Evolutionary conservation across 2,329 filamentous ascomycete genomes (phyloP).

Genomic region (Pseudopithomyces maydicus): DNA sequence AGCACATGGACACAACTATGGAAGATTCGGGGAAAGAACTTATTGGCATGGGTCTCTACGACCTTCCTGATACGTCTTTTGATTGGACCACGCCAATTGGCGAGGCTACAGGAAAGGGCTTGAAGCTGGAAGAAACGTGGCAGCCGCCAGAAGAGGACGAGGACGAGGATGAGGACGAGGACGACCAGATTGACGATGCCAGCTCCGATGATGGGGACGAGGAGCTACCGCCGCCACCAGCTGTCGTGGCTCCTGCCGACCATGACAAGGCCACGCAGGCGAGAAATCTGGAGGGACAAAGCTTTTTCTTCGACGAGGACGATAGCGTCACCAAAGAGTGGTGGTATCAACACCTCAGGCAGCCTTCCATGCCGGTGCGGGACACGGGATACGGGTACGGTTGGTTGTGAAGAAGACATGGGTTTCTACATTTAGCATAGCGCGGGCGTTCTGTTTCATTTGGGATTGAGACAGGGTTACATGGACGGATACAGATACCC

Average conservation of each 20-base stretch:
- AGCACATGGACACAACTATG: conserved; percentile 56
- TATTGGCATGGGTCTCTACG: conserved; percentile 83
- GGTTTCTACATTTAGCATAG: conserved; percentile 30
- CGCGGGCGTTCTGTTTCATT: conserved; percentile 33
- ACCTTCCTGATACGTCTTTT: conserved; percentile 67
- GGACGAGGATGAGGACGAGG: conserved; percentile 56
- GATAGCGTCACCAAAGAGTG: conserved; percentile 46
- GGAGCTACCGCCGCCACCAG: conserved; percentile 39
- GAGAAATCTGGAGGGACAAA: conserved; percentile 46
- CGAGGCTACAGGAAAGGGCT: conserved; percentile 67
- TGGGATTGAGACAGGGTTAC: conserved; percentile 13
- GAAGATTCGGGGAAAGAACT: conserved; percentile 70
- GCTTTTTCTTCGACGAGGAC: conserved; percentile 48
- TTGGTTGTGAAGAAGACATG: conserved; percentile 35
- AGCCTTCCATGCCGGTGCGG: conserved; percentile 42
- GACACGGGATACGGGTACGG: conserved; percentile 45
- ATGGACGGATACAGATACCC: conserved; percentile 31
- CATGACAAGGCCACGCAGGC: conserved; percentile 33
- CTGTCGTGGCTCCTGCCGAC: conserved; percentile 25
- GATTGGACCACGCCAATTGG: conserved; percentile 57
- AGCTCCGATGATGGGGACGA: conserved; percentile 51
- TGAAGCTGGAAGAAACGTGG: conserved; percentile 83
- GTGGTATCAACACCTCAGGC: conserved; percentile 48
- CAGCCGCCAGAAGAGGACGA: conserved; percentile 60
- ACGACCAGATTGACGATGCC: conserved; percentile 40